A percentile compares a stretch with the other conserved stretches of the same genome.
phyloP scores from a whole-genome alignment of 2,329 filamentous ascomycete genomes.

The Sphaceloma murrayae region DNA sequence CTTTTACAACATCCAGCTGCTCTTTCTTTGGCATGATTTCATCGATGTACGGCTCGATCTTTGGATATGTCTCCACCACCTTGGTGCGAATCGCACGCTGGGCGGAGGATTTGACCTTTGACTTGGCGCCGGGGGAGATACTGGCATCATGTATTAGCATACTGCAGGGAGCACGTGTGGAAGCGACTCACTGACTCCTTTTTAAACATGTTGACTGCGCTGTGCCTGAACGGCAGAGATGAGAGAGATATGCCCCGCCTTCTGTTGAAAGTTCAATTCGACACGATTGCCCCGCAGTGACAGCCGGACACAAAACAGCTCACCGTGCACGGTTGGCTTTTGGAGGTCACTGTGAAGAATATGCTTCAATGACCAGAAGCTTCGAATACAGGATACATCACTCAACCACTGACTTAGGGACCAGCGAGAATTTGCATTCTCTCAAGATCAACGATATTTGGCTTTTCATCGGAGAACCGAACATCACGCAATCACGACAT shows the following conservation, averaged over 20 bases:
- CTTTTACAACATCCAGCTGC: slow-evolving; percentile 80
- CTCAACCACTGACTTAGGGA: too few relatives aligned
- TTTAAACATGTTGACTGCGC: slow-evolving; percentile 65
- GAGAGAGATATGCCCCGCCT: slow-evolving; percentile 17
- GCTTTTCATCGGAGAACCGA: too few relatives aligned
- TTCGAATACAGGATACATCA: not conserved
- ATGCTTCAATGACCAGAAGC: slow-evolving; percentile 1
- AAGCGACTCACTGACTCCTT: slow-evolving; percentile 59
- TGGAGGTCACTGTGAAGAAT: not conserved
- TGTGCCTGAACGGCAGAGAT: slow-evolving; percentile 13
- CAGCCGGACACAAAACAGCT: not conserved
- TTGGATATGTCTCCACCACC: slow-evolving; percentile 74
- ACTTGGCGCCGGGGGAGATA: slow-evolving; percentile 68
- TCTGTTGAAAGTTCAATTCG: slow-evolving; percentile 17
- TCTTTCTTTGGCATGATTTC: slow-evolving; percentile 92
- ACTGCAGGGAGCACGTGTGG: not conserved
- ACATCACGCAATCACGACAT: too few relatives aligned
- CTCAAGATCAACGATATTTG: too few relatives aligned
- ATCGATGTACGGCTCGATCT: slow-evolving; percentile 79
- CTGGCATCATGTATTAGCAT: slow-evolving; percentile 35
- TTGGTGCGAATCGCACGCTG: slow-evolving; percentile 78
- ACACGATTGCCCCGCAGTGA: slow-evolving; percentile 13
- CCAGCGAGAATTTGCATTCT: too few relatives aligned
- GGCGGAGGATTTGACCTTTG: slow-evolving; percentile 94
- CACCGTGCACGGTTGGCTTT: slow-evolving; percentile 7